Evolutionary conservation across 176 grass and related monocot genomes (phyloP).

Genomic region (Musa beccarii): DNA sequence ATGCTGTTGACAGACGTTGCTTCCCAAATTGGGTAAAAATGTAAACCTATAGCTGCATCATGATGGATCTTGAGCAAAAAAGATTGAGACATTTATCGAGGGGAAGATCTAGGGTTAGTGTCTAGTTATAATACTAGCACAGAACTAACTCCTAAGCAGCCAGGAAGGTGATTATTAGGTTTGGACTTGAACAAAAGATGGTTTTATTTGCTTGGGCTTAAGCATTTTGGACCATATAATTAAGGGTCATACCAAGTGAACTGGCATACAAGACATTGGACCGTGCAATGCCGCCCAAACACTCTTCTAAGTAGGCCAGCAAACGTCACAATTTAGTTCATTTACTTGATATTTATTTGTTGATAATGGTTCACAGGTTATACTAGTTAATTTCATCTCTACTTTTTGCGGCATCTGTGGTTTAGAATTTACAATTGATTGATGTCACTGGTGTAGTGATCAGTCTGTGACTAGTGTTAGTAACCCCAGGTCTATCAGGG

Average conservation of each 20-base stretch:
- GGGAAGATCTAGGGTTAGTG: too few species aligned
- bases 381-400: background rate
- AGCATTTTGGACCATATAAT: too few species aligned
- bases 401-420: background rate
- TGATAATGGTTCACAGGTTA: background rate
- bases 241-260: too few species aligned
- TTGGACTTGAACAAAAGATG: background rate
- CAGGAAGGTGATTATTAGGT: background rate
- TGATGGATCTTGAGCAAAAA: too few species aligned
- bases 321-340: too few species aligned
- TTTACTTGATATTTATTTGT: background rate
- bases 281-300: too few species aligned
- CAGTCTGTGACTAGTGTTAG: too few species aligned
- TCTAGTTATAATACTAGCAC: background rate
- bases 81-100: too few species aligned
- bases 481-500: too few species aligned
- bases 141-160: background rate
- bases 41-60: background rate
- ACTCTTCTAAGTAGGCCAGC: too few species aligned
- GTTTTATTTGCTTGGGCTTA: background rate
- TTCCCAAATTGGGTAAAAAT: too few species aligned
- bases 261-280: too few species aligned
- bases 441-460: background rate
- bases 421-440: background rate
- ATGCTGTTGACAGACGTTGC: background rate